A percentile compares a stretch with the other conserved stretches of the same genome.
Evolutionary conservation across 2,329 filamentous ascomycete species (phyloP).

Genomic region (Colletotrichum theobromicola): DNA sequence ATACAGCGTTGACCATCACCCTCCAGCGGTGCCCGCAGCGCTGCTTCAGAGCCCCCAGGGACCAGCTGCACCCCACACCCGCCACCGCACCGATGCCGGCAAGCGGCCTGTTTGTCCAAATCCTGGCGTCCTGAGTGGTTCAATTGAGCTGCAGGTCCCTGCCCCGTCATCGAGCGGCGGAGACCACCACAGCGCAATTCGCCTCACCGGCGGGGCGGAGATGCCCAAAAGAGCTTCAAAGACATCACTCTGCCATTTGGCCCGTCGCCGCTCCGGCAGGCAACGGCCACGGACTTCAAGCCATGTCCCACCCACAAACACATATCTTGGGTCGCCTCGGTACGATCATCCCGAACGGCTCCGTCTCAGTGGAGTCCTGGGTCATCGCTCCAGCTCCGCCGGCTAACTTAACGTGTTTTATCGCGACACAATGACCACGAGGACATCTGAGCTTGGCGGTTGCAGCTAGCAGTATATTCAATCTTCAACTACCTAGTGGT

Average conservation of each 20-base stretch:
- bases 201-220: constrained; percentile 17
- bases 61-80: not conserved
- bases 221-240: constrained; percentile 18
- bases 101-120: not conserved
- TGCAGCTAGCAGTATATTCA: constrained; percentile 15
- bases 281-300: not conserved
- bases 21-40: too few relatives aligned
- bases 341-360: not conserved
- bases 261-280: constrained; percentile 6
- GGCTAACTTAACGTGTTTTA: not conserved
- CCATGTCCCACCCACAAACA: not conserved
- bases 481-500: not conserved
- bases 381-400: not conserved
- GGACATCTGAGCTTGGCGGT: not conserved
- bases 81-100: constrained; percentile 5
- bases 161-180: not conserved
- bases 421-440: not conserved
- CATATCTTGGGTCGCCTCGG: not conserved
- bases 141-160: not conserved
- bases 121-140: not conserved
- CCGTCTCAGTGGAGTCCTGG: not conserved
- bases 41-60: not conserved
- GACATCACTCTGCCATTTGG: not conserved
- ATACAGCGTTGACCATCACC: not conserved
- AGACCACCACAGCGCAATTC: not conserved